phyloP scores from a whole-genome alignment of 306 rosid genomes.

The Quercus gilva region DNA sequence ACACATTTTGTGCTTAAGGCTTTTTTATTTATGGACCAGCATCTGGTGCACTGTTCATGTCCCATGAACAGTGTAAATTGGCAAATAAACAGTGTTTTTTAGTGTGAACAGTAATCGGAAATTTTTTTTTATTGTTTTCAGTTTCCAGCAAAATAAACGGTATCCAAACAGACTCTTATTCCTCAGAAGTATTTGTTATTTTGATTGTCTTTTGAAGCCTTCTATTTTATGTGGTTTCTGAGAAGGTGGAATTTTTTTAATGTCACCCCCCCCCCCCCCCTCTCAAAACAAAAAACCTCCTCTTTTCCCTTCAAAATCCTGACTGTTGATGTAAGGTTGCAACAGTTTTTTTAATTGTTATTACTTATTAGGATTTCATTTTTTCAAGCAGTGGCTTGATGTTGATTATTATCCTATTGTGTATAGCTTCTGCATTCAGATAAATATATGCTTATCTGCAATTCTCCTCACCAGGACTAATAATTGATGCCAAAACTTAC shows the following conservation, averaged over 20 bases:
- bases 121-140: no score
- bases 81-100: no score
- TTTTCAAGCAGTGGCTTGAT: background rate
- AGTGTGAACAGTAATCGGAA: no score
- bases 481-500: background rate
- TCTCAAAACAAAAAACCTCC: no score
- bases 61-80: no score
- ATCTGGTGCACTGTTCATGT: no score
- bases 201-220: background rate
- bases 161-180: background rate
- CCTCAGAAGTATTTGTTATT: background rate
- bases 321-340: background rate
- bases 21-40: no score
- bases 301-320: no score
- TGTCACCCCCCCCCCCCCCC: background rate
- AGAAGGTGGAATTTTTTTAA: background rate
- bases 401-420: background rate
- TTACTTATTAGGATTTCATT: background rate
- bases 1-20: no score
- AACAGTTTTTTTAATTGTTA: background rate
- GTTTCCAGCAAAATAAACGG: no score
- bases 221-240: background rate
- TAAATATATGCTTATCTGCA: background rate
- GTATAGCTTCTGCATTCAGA: background rate
- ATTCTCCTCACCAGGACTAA: background rate